phyloP scores from a whole-genome alignment of 1,139 yeast genomes.

The Yamadazyma triangularis region DNA sequence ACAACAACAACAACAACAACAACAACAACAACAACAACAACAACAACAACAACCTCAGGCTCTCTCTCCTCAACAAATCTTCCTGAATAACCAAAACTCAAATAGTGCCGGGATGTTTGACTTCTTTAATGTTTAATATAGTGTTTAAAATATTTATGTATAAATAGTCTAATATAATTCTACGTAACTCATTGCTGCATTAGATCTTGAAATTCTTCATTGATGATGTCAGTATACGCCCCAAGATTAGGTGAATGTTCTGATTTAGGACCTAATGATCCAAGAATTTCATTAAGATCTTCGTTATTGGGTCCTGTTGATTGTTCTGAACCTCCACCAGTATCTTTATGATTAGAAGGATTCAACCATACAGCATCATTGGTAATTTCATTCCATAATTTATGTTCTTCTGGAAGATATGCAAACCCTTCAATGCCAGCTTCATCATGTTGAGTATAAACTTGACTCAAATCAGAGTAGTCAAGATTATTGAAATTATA shows the following conservation, averaged over 20 bases:
- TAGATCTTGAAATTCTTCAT: slow-evolving; percentile 36
- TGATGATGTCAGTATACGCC: slow-evolving; percentile 37
- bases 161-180: too few species aligned
- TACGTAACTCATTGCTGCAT: slow-evolving; percentile 16
- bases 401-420: slow-evolving; percentile 48
- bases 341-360: slow-evolving; percentile 6
- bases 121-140: slow-evolving; percentile 11
- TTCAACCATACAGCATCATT: slow-evolving; percentile 70
- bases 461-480: slow-evolving; percentile 18
- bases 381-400: slow-evolving; percentile 72
- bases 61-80: slow-evolving; percentile 38
- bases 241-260: slow-evolving; percentile 9
- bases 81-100: slow-evolving; percentile 16
- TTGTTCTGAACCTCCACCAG: neutral
- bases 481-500: slow-evolving; percentile 15
- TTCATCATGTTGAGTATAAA: slow-evolving; percentile 31
- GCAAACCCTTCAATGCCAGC: slow-evolving; percentile 45
- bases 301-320: slow-evolving; percentile 2
- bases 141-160: too few species aligned
- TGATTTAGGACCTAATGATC: slow-evolving; percentile 5
- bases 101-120: slow-evolving; percentile 15
- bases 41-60: slow-evolving; percentile 12
- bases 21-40: slow-evolving; percentile 5
- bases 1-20: slow-evolving; percentile 2
- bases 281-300: slow-evolving; percentile 8